Base-by-base conservation (phyloP, 2,329 filamentous ascomycete species). In the Trichoderma koningiopsis region DNA sequence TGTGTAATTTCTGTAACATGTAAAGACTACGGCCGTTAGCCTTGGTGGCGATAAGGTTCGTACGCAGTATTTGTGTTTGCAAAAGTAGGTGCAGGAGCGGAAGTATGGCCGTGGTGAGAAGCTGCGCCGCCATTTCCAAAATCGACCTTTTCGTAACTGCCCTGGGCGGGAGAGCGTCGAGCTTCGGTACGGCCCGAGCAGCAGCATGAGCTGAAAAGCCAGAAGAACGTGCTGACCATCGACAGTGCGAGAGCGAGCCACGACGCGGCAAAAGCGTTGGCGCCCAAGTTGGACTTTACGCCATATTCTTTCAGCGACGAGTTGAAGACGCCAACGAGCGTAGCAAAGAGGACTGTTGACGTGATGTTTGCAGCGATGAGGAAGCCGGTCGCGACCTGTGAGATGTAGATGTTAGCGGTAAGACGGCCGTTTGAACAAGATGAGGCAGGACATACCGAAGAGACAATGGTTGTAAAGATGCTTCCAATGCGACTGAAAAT, bases 161-260 rank as follows among this genome's bases (percentile, higher is more conserved):
- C 49, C 19, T 68, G 35, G 13, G 27, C 33, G 13, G 55, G 3
- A 59, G 47, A 11, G 27, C 57, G 56, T 22, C 56, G 65, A 13
- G 29, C n/a, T 60, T 53, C 57, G n/a, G n/a, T 53, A 29, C 65
- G 65, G 24, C 65, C 65, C 27, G 65, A 59, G 16, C 65, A 68
- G 22, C 65, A 68, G 8, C 65, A 59, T 8, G 65, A 60, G 57
- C 65, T 68, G 33, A 68, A 60, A 19, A 68, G 65, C 65, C 65
- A 68, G 5, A 68, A 24, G 7, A 60, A 31, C 8, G 57, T 29
- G 31, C 65, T 68, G 27, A 57, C 56, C 11, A 53, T 19, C 13
- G 65, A 68, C 16, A 68, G 19, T 11, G 31, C 65, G 11, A 59
- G 40, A 27, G 56, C 55, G 14, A 68, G n/a, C 65, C 65, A 68